Base-by-base conservation (phyloP, 208 protist species). In the Balamuthia mandrillaris region DNA sequence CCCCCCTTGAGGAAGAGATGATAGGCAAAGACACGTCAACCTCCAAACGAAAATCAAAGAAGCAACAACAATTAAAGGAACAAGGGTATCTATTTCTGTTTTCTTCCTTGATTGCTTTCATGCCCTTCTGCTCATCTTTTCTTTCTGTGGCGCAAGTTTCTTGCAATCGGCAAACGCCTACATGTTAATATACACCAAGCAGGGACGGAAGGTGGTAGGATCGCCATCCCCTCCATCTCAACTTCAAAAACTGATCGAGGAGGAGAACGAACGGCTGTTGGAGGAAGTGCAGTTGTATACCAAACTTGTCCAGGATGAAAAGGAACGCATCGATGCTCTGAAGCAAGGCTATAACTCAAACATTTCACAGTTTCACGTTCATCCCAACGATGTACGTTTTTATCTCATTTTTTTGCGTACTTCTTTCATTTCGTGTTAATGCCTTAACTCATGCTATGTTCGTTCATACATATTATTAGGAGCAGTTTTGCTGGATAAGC, bases 151-250 rank as follows among this genome's bases (percentile, higher is more conserved):
- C 29, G 0, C 68, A 78, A 41, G n/a, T 5, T 16, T 58, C 70
- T 24, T 39, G 4, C 42, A 61, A 33, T 83, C 77, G 14, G 61
- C 77, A 21, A 68, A 83, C 24, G 60, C 77, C 31, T 83, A 83
- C 58, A 83, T 83, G 77, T 27, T 83, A n/a, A 83, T 83, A 24
- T 83, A 83, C 35, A 44, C 77, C 2, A 35, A 68, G 14, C 44
- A 52, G 18, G 54, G 77, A 68, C 33, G 18, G 77, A 18, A 41
- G 44, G 0, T 68, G 37, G 27, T 3, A 49, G 12, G 45, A 42
- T 14, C 41, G 24, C 58, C 24, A 21, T 21, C 10, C 33, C 33
- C 18, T 24, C 54, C 10, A 9, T 24, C 54, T 63, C 24, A 21
- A 29, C 9, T 63, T 24, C 1, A 31, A 29, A 0, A 6, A 16